phyloP scores from a whole-genome alignment of 352 stramenopile genomes.

The Globisporangium paddicum region DNA sequence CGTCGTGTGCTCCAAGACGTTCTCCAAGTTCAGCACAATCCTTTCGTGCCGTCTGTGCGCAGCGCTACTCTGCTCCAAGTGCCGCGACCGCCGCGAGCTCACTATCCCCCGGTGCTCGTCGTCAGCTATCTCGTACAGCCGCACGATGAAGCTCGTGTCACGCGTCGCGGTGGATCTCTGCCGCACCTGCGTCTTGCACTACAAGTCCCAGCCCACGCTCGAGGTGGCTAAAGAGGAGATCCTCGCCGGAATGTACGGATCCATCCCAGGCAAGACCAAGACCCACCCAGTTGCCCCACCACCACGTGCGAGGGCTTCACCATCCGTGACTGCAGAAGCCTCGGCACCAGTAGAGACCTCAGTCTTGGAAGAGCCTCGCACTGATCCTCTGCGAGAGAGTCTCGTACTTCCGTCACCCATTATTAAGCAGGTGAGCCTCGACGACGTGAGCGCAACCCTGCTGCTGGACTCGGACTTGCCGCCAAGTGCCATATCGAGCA shows the following conservation, averaged over 20 bases:
- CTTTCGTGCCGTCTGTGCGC: slow-evolving; percentile 6
- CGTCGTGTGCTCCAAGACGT: slow-evolving; percentile 2
- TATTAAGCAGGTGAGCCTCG: not conserved
- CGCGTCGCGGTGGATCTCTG: slow-evolving; percentile 3
- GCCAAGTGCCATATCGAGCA: not conserved
- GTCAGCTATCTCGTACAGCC: not conserved
- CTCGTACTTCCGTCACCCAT: not conserved
- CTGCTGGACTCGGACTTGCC: not conserved
- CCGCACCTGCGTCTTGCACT: not conserved
- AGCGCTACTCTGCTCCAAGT: slow-evolving; percentile 8
- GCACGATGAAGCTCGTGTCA: not conserved
- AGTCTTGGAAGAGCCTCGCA: not conserved
- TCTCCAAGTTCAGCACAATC: slow-evolving; percentile 1
- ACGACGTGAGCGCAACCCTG: not conserved
- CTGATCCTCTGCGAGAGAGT: not conserved
- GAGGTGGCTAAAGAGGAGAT: slow-evolving; percentile 11
- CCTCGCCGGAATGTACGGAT: slow-evolving; percentile 3
- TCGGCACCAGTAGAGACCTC: not conserved
- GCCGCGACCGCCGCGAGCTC: slow-evolving; percentile 8
- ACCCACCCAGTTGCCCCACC: not conserved
- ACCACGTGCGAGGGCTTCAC: not conserved
- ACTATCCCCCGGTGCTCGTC: not conserved
- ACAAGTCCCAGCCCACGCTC: not conserved
- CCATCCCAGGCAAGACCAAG: not conserved
- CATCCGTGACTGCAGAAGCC: not conserved